Evolutionary conservation across 2,329 filamentous ascomycete species (phyloP), one percentile per base, ranked within the genome.

Genomic region (Cordyceps cicadae): DNA sequence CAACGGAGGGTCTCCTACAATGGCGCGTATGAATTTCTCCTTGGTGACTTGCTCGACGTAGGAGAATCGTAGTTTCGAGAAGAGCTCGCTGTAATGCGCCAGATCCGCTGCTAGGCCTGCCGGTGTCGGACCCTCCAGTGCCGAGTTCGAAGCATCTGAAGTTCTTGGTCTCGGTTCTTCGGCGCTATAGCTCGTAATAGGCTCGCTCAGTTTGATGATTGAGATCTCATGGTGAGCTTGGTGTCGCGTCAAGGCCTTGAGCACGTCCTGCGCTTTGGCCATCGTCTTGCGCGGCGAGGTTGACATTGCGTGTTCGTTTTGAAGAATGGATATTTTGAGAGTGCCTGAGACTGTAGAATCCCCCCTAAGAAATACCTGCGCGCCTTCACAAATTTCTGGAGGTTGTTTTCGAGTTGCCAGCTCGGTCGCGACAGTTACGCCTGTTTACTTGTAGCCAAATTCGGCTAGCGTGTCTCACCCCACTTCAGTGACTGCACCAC

Each of bases 11-110:
- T 96, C 90, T 64, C 90, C 91, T 17, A 95, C 91, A 67, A 97
- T 95, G 64, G 90, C 87, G 66, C 92, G 90, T 59, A 99, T 87
- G 74, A 97, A 97, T 70, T 96, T 96, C 73, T 99, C 94, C 76
- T 97, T 99, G 50, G 93, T 97, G 64, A 97, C 92, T 78, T 97
- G 94, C 75, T 99, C 94, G 67, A 97, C 89, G 75, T 97, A 97
- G 65, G 90, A 95, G 79, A 97, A 97, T 67, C 93, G 90, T 45
- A 97, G 82, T 76, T 99, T 97, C 48, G 91, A 88, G 75, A 97
- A 99, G 21, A 97, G 84, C 75, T 97, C 92, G 76, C 90, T 91
- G 77, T 97, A 97, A 74, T 97, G 92, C 34, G 82, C 80, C 32
- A 97, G 80, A 73, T 97, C 93, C 32, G 89, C 90, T 65, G 90